A percentile compares a stretch with the other conserved stretches of the same genome.
Evolutionary conservation across 805 yeast genomes (phyloP).

Genomic region (Wickerhamiella allomyrinae): DNA sequence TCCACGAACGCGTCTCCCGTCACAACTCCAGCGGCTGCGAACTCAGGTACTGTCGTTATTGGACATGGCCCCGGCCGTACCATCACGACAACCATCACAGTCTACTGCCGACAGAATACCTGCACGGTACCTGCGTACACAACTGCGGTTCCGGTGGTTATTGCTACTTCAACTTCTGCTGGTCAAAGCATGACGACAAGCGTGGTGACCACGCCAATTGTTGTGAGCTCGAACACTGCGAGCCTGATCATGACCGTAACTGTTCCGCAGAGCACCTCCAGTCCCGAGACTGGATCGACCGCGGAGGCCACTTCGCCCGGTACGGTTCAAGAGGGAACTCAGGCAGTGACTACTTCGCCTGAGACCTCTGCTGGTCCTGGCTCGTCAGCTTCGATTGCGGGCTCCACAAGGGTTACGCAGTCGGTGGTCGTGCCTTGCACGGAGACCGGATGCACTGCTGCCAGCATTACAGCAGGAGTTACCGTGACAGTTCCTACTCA

Average conservation of each 20-base stretch:
- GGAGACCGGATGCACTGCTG: conserved; percentile 4
- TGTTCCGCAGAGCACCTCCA: background rate
- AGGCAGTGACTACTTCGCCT: background rate
- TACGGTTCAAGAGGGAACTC: background rate
- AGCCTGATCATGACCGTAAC: background rate
- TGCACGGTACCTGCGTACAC: conserved; percentile 13
- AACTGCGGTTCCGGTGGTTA: conserved; percentile 7
- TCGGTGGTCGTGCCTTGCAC: conserved; percentile 9
- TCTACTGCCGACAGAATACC: conserved; percentile 8
- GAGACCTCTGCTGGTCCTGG: background rate
- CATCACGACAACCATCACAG: conserved; percentile 6
- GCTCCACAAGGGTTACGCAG: background rate
- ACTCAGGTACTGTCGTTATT: background rate
- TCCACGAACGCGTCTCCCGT: background rate
- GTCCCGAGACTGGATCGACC: background rate
- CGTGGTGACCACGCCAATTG: background rate
- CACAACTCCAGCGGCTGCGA: background rate
- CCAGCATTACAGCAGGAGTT: conserved; percentile 8
- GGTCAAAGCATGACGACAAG: background rate
- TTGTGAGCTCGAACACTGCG: background rate
- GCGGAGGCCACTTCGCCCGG: background rate
- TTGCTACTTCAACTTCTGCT: background rate
- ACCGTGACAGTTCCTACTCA: conserved; percentile 8
- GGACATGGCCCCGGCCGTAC: background rate
- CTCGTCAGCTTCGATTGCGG: background rate